Evolutionary conservation across 2,329 filamentous ascomycete species (phyloP).

Genomic region (Elsinoe arachidis): DNA sequence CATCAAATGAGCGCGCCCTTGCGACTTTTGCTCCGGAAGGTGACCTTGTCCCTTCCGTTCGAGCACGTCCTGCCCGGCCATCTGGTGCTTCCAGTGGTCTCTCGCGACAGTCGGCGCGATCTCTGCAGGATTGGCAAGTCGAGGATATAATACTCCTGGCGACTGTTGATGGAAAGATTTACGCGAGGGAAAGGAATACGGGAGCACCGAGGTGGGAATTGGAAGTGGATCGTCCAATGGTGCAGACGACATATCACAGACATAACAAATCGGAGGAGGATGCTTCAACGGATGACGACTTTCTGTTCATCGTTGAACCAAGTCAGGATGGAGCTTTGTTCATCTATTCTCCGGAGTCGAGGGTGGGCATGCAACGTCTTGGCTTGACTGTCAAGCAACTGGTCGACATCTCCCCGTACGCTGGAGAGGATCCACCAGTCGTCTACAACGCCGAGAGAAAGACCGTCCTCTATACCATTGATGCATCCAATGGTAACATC

Average conservation of each 20-base stretch:
- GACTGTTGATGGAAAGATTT: slow-evolving; percentile 96
- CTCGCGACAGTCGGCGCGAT: slow-evolving; percentile 88
- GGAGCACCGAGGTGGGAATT: slow-evolving; percentile 80
- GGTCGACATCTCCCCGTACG: slow-evolving; percentile 73
- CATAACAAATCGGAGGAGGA: slow-evolving; percentile 56
- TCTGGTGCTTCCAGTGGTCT: slow-evolving; percentile 45
- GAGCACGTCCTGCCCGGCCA: slow-evolving; percentile 76
- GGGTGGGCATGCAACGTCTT: slow-evolving; percentile 53
- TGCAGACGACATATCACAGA: slow-evolving; percentile 77
- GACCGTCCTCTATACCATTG: slow-evolving; percentile 79
- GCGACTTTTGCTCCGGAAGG: slow-evolving; percentile 91
- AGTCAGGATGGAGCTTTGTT: slow-evolving; percentile 80
- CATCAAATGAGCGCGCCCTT: slow-evolving; percentile 78
- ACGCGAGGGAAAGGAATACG: slow-evolving; percentile 80
- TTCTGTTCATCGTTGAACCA: slow-evolving; percentile 92
- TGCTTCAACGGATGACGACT: slow-evolving; percentile 58
- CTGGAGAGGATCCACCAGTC: slow-evolving; percentile 64
- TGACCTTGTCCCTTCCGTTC: slow-evolving; percentile 61
- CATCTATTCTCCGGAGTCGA: slow-evolving; percentile 65
- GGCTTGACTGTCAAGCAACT: slow-evolving; percentile 74
- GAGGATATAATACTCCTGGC: slow-evolving; percentile 99
- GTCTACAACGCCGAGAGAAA: slow-evolving; percentile 89
- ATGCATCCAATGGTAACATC: slow-evolving; percentile 74
- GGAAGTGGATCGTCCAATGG: slow-evolving; percentile 75
- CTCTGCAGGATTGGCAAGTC: slow-evolving; percentile 98